Evolutionary conservation across 305 asterid genomes (phyloP), one percentile per base, ranked within the genome.

Genomic region (Fraxinus xanthoxyloides): DNA sequence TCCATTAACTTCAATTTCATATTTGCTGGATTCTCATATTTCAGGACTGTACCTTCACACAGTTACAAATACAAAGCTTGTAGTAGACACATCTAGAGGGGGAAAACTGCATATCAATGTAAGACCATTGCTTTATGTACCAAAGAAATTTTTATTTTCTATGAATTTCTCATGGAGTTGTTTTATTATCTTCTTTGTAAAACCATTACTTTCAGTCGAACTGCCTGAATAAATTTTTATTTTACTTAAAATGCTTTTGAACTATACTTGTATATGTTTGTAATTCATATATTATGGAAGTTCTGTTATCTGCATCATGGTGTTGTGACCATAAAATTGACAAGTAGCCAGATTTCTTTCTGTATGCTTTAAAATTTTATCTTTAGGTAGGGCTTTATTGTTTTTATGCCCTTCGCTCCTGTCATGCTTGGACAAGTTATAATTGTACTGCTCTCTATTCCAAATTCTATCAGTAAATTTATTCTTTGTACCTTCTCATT

Each of bases 41-140:
- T 87, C 97, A 96, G 99, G 95, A 83, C 86, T 96, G 40, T 96
- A 93, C 89, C 95, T 94, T 75, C 97, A 92, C 80, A 90, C 97
- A 4, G 92, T 94, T 76, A 94, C 94, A 24, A 93, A 90, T 82
- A 90, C 99, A 54, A 90, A 91, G 90, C 99, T 96, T 61, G 90
- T 92, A 75, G 98, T 96, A 84, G 99, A 96, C 88, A 94, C 98
- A 23, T 90, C 99, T 15, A 92, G 98, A 84, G 99, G 98, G 81
- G 98, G 94, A 87, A 91, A 90, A 84, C 90, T 96, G 48, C 97
- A 87, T 76, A 96, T 96, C 87, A 86, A 91, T 84, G 99, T 96
- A 93, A 83, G 89, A 80, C 80, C 80, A 75, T 15, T 69, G 65
- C 78, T 85, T 86, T 78, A 38, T 82, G 78, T 77, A 56, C 83